Base-by-base conservation (phyloP, 371 early-diverging fungal species). In the Thermomucor indicae-seudaticae region DNA sequence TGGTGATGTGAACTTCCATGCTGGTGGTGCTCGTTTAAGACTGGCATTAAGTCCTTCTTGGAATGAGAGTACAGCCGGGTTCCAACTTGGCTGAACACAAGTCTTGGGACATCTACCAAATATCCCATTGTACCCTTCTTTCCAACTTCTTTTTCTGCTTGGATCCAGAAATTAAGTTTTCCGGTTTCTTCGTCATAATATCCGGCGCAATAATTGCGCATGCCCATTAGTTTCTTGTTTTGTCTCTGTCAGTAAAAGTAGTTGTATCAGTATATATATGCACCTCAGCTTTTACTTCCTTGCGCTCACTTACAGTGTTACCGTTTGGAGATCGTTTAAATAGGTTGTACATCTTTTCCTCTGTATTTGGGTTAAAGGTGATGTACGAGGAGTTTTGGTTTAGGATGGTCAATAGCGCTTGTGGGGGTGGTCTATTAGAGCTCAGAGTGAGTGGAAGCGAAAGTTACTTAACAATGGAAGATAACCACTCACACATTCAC, bases 401-500 rank as follows among this genome's bases (percentile, higher is more conserved):
- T 28, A 73, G 40, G 3, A 70, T 53, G 4, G 65, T 51, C 48
- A 73, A 47, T 14, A 73, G 37, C 3, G 64, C 64, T 49, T 64
- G 67, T 24, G 74, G 74, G 7, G 74, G 74, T 16, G 74, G 74
- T 7, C 64, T 64, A 44, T 4, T 4, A 32, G 10, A 24, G 8
- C 25, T 22, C 14, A 14, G 1, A 40, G 44, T 25, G 22, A 53
- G 17, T 10, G 24, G 3, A 24, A 27, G 22, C 34, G 16, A n/a
- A n/a, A n/a, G n/a, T n/a, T n/a, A n/a, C n/a, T n/a, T n/a, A n/a
- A n/a, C n/a, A n/a, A 45, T 29, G 34, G 34, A 20, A n/a, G 5
- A 5, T 7, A 27, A 51, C 19, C 27, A 49, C 64, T 55, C 53
- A 58, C 48, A 64, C 55, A 43, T 90, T 89, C 43, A 86, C 85